phyloP scores from a whole-genome alignment of 2,329 filamentous ascomycete genomes.

The Aureobasidium zeae region DNA sequence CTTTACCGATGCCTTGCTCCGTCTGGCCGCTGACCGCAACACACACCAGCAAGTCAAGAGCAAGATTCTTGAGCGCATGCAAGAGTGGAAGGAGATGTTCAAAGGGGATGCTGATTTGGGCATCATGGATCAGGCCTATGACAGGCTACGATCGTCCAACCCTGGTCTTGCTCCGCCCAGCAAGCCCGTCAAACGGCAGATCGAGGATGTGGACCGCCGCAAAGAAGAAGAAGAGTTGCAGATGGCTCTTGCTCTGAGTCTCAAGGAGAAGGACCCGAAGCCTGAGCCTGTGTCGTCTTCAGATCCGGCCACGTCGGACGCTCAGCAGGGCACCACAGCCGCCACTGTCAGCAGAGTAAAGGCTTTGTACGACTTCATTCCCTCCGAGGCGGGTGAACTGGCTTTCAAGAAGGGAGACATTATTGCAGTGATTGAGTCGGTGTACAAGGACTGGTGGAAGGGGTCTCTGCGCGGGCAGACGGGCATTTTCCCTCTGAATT shows the following conservation, averaged over 20 bases:
- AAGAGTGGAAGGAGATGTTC: conserved; percentile 95
- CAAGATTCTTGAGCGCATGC: conserved; percentile 95
- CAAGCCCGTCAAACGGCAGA: conserved; percentile 83
- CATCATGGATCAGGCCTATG: conserved; percentile 94
- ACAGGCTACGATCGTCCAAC: conserved; percentile 66
- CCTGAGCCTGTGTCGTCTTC: conserved; percentile 18
- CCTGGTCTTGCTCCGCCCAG: conserved; percentile 85
- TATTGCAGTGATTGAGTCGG: conserved; percentile 92
- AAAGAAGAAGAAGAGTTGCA: conserved; percentile 97
- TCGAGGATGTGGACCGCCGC: conserved; percentile 80
- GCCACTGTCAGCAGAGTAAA: conserved; percentile 92
- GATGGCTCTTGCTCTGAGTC: conserved; percentile 84
- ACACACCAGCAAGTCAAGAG: conserved; percentile 94
- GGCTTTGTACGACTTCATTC: conserved; percentile 88
- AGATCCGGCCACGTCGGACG: conserved; percentile 20
- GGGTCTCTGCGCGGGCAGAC: conserved; percentile 89
- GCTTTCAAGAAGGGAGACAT: conserved; percentile 96
- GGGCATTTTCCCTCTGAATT: conserved; percentile 96
- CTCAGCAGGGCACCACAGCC: conserved; percentile 71
- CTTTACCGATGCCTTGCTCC: conserved; percentile 86
- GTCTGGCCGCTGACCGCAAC: conserved; percentile 84
- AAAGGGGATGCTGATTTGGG: conserved; percentile 79
- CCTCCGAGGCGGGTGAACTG: conserved; percentile 86
- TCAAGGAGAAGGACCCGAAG: conserved; percentile 64
- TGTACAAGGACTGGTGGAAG: conserved; percentile 99